phyloP scores from a whole-genome alignment of 441 rosid species.

The Metrosideros polymorpha region DNA sequence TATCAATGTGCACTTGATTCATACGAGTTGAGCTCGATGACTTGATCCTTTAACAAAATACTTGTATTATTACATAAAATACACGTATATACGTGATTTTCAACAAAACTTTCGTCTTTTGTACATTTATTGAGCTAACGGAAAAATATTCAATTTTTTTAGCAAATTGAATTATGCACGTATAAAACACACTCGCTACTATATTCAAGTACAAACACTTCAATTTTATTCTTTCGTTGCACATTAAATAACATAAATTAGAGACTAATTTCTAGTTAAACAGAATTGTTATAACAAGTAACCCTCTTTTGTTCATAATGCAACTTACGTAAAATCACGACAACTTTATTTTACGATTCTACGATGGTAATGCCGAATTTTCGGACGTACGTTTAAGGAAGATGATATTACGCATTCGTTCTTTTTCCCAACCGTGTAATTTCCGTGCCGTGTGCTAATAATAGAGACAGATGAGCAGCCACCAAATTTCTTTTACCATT shows the following conservation, averaged over 20 bases:
- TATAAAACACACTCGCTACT: not conserved
- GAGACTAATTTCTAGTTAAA: not conserved
- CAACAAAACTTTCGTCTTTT: no score
- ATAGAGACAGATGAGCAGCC: not conserved
- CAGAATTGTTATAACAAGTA: no score
- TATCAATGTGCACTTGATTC: no score
- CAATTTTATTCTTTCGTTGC: not conserved
- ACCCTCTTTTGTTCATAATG: not conserved
- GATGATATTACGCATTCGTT: not conserved
- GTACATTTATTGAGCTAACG: not conserved
- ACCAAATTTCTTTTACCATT: not conserved
- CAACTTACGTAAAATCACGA: not conserved
- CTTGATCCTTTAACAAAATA: not conserved
- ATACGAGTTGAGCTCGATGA: not conserved
- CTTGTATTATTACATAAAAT: fast-evolving
- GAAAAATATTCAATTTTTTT: no score
- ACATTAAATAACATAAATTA: not conserved
- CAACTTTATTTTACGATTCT: not conserved
- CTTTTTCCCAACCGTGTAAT: not conserved
- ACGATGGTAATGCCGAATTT: not conserved
- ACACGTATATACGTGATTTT: no score
- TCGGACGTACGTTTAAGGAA: not conserved
- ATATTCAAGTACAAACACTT: not conserved
- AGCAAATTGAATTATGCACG: not conserved
- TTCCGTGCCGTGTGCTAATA: not conserved